phyloP scores from a whole-genome alignment of 192 early-diverging fungal species.

The Backusella circina region DNA sequence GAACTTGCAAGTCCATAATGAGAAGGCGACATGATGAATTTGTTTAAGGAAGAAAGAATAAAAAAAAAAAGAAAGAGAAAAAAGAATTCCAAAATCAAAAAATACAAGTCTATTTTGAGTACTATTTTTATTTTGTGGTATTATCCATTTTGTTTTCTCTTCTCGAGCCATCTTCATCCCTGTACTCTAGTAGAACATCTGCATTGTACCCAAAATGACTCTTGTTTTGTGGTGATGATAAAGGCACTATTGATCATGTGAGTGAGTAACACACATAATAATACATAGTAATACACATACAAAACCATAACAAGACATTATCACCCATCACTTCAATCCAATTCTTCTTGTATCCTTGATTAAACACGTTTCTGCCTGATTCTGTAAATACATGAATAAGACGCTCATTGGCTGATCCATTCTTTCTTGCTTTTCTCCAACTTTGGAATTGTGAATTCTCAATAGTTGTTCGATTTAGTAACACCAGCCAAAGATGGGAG shows the following conservation, averaged over 20 bases:
- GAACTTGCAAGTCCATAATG: not conserved
- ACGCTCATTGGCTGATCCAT: not conserved
- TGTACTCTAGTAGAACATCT: not conserved
- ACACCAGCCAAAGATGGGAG: constrained; percentile 16
- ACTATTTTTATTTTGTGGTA: not conserved
- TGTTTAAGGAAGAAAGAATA: not conserved
- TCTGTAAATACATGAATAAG: constrained; percentile 19
- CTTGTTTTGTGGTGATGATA: not conserved
- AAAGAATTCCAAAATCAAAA: not conserved
- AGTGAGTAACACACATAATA: not conserved
- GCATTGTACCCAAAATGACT: constrained; percentile 8
- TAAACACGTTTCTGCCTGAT: constrained; percentile 39
- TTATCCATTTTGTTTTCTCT: not conserved
- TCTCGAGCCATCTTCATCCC: not conserved
- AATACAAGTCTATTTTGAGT: not conserved
- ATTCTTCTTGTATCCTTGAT: constrained; percentile 39
- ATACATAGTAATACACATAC: constrained; percentile 27
- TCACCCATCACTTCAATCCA: constrained; percentile 49
- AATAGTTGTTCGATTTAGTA: constrained; percentile 19
- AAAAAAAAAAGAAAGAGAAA: not conserved
- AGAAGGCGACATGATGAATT: not conserved
- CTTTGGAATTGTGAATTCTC: constrained; percentile 15
- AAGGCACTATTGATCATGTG: constrained; percentile 3
- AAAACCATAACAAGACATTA: constrained; percentile 47
- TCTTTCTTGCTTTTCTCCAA: constrained; percentile 1